Evolutionary conservation across 352 stramenopile species (phyloP).

Genomic region (Ophiocytium majus): DNA sequence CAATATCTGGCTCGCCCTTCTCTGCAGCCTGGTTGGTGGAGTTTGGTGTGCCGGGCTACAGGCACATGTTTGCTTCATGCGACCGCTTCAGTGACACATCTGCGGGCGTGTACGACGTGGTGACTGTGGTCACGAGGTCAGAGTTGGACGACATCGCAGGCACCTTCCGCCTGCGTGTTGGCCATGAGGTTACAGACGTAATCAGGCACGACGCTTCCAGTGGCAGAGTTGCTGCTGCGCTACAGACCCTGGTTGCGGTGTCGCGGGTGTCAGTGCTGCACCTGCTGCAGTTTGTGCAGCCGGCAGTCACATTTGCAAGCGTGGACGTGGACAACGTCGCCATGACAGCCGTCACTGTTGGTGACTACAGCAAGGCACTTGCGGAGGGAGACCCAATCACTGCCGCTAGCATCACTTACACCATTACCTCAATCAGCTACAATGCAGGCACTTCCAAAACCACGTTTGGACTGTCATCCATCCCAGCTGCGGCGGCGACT

Average conservation of each 20-base stretch:
- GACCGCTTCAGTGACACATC: constrained; percentile 62
- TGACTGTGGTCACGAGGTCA: constrained; percentile 61
- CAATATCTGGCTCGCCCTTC: constrained; percentile 19
- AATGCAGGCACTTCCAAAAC: constrained; percentile 24
- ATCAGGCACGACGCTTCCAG: constrained; percentile 63
- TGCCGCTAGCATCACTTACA: constrained; percentile 38
- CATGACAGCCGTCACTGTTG: constrained; percentile 22
- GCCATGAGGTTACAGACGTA: constrained; percentile 62
- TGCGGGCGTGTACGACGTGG: constrained; percentile 63
- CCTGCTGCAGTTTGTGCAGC: background rate
- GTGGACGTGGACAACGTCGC: constrained; percentile 38
- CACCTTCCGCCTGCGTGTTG: constrained; percentile 64
- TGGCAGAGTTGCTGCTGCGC: constrained; percentile 61
- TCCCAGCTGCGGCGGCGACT: background rate
- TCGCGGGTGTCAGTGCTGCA: constrained; percentile 63
- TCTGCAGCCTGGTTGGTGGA: constrained; percentile 64
- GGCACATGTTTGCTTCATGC: constrained; percentile 58
- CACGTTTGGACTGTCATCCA: background rate
- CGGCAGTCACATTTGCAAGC: constrained; percentile 28
- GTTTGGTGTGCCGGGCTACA: constrained; percentile 53
- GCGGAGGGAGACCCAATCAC: constrained; percentile 39
- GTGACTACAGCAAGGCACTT: constrained; percentile 54
- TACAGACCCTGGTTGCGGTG: constrained; percentile 65
- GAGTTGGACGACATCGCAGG: constrained; percentile 59
- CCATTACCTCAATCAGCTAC: constrained; percentile 25